Conservation (phyloP, 176 grass and related monocot species). For the Oryza glumipatula region DNA sequence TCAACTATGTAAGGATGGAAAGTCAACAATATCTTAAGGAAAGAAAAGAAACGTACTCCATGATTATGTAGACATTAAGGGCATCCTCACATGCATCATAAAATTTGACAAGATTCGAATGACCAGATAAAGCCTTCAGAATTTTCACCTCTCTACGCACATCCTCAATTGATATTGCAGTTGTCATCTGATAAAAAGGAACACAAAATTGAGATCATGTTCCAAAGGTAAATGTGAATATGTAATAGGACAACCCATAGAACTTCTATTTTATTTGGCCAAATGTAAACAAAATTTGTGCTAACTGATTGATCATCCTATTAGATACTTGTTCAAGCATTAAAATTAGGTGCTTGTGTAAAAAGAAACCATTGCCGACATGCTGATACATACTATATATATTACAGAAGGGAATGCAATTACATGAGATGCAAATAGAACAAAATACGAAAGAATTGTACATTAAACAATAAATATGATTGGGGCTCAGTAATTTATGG, state of each 20-base stretch:
- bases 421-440: conserved; percentile 42
- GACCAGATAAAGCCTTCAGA: conserved; percentile 90
- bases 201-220: conserved; percentile 28
- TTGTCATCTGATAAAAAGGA: conserved; percentile 78
- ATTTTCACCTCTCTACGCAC: conserved; percentile 98
- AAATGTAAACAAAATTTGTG: not conserved
- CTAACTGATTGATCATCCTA: conserved; percentile 18
- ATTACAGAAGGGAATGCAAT: conserved; percentile 36
- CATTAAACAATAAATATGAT: conserved; percentile 23
- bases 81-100: conserved; percentile 97
- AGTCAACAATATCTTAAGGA: conserved; percentile 23
- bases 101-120: conserved; percentile 91
- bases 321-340: conserved; percentile 6
- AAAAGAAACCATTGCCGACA: not conserved
- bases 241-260: not conserved
- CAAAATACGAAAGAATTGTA: not conserved
- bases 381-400: conserved; percentile 6
- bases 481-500: conserved; percentile 19
- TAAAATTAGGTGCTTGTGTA: conserved; percentile 10
- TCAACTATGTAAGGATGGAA: not conserved
- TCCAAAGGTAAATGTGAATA: conserved; percentile 33
- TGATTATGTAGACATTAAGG: conserved; percentile 95
- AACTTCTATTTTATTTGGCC: not conserved
- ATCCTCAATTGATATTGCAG: conserved; percentile 99
- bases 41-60: conserved; percentile 82